phyloP scores from a whole-genome alignment of 2,329 filamentous ascomycete genomes.

The Amphichorda felina region DNA sequence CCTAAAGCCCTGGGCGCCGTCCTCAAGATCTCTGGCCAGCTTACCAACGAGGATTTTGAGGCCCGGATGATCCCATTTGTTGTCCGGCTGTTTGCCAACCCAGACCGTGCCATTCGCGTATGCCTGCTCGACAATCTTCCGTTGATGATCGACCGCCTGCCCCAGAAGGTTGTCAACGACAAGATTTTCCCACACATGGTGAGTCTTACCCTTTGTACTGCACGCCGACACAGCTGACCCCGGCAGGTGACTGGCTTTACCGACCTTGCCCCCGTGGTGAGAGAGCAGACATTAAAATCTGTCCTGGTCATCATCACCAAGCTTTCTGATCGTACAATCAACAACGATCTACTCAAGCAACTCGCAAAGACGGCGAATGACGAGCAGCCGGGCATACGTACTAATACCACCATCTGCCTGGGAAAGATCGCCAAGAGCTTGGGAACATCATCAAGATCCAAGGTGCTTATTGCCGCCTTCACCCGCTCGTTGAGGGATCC shows the following conservation, averaged over 20 bases:
- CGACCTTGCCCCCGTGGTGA: conserved; percentile 77
- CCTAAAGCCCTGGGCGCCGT: conserved; percentile 82
- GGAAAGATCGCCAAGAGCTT: conserved; percentile 92
- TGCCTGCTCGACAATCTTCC: conserved; percentile 83
- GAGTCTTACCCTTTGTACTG: conserved; percentile 10
- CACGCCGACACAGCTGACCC: conserved; percentile 11
- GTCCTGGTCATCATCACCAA: conserved; percentile 81
- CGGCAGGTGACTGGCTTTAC: conserved; percentile 81
- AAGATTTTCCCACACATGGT: conserved; percentile 95
- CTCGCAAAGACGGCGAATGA: conserved; percentile 95
- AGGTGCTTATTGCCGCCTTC: conserved; percentile 89
- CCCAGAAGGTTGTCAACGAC: conserved; percentile 84
- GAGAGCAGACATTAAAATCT: conserved; percentile 93
- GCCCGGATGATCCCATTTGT: conserved; percentile 74
- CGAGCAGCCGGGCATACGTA: conserved; percentile 91
- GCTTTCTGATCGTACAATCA: conserved; percentile 83
- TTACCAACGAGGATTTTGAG: conserved; percentile 85
- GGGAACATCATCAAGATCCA: conserved; percentile 64
- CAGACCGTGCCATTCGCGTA: conserved; percentile 83
- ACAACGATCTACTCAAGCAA: conserved; percentile 82
- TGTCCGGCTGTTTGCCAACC: conserved; percentile 77
- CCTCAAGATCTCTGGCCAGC: conserved; percentile 80
- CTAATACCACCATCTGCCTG: conserved; percentile 94
- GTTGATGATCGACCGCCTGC: conserved; percentile 79
- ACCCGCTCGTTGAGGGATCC: conserved; percentile 81